These are phyloP conservation scores for Cystobasidium sp. DNA, from an alignment of 1,284 basidiomycete species.

Conservation along the genomic window DNA sequence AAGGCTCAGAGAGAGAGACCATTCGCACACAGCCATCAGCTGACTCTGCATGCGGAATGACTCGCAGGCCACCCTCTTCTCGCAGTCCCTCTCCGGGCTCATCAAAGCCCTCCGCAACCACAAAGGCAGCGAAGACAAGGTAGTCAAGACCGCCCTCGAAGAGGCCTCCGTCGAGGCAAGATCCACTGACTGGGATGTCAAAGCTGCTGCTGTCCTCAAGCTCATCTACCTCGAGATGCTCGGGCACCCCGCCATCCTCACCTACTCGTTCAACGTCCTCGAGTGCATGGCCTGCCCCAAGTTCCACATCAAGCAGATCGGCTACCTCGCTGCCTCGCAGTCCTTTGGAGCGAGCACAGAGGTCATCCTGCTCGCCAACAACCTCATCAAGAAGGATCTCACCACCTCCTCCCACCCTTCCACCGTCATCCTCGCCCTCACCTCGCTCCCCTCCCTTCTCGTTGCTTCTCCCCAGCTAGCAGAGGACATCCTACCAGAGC, in stretches of 20 bases:
- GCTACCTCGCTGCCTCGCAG: constrained; percentile 91
- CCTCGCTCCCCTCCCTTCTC: constrained; percentile 12
- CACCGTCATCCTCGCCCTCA: constrained; percentile 30
- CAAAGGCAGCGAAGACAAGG: constrained; percentile 58
- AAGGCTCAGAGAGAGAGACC: background rate
- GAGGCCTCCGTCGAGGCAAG: constrained; percentile 90
- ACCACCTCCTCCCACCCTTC: constrained; percentile 37
- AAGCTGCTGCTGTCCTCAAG: constrained; percentile 92
- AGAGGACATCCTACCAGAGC: constrained; percentile 82
- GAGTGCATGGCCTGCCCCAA: constrained; percentile 95
- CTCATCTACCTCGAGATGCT: constrained; percentile 96
- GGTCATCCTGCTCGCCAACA: constrained; percentile 96
- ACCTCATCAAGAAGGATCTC: constrained; percentile 90
- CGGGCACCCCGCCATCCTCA: constrained; percentile 85
- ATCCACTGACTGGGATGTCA: constrained; percentile 94
- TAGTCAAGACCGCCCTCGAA: constrained; percentile 61
- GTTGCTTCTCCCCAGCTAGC: constrained; percentile 85
- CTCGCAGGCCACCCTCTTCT: constrained; percentile 36
- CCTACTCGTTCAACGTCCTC: constrained; percentile 82
- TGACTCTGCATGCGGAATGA: too few relatives aligned
- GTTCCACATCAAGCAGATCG: constrained; percentile 90
- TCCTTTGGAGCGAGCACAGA: constrained; percentile 94
- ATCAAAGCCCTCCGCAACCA: constrained; percentile 52
- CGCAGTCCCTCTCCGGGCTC: constrained; percentile 42
- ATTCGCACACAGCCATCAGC: background rate